Base-by-base conservation (phyloP, 306 rosid species). In the Hippophae rhamnoides region DNA sequence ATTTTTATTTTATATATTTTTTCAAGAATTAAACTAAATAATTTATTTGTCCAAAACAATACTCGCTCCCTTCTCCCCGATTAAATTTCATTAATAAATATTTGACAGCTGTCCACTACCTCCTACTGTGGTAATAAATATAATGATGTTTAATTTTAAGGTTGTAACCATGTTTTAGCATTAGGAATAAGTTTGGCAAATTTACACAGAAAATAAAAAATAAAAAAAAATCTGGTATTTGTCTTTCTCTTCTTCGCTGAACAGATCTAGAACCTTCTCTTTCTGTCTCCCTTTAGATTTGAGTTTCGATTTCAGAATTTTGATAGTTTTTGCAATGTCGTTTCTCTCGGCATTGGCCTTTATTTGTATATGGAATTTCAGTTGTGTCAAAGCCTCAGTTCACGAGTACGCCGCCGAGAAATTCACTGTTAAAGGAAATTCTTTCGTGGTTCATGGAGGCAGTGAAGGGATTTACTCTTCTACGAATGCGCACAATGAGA, bases 391-490 rank as follows among this genome's bases (percentile, higher is more conserved):
- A 65, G 95, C 99, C 62, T 93, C 97, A 18, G 81, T 93, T 65
- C 99, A 93, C 54, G 60, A 82, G 27, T 93, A 93, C 76, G 69
- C 73, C 56, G 73, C 44, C 0, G 95, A 82, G 52, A 77, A 63
- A 60, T 88, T 93, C 72, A 66, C 68, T 1, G 53, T 67, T 61
- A 93, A 80, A 76, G 99, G 99, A 18, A 89, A 84, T 70, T 94
- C 99, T 72, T 93, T 80, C 63, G 97, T 86, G 3, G 82, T 93
- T 25, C 95, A 93, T 51, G 99, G 94, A 5, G 99, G 99, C 12
- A 93, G 99, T 59, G 99, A 93, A 72, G 99, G 99, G 58, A 86
- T 93, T 76, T 86, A 86, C 94, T 81, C 85, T 25, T 84, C 95
- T 47, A 5, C 57, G 67, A 66, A 77, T 26, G 59, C 57, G 65